These are phyloP conservation scores for Odonthalia washingtoniensis DNA, from an alignment of 31 red algal species.

Conservation along the genomic window DNA sequence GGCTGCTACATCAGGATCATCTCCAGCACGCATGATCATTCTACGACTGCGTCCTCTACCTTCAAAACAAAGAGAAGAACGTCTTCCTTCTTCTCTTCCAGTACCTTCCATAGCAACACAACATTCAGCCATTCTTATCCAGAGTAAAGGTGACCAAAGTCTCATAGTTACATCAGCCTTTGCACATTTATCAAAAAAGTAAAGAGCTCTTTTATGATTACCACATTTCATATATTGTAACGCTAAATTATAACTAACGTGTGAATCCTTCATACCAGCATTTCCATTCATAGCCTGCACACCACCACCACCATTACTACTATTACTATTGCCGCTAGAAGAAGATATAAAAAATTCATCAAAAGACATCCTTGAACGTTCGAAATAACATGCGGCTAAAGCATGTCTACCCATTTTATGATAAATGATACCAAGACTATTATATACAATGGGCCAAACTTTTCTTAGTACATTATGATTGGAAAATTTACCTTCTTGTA, in stretches of 20 bases:
- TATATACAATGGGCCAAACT: slow-evolving; percentile 57
- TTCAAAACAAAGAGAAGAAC: slow-evolving; percentile 45
- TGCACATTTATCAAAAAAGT: slow-evolving; percentile 50
- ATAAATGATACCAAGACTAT: slow-evolving; percentile 72
- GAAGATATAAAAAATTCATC: slow-evolving; percentile 42
- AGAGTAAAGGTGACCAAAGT: slow-evolving; percentile 36
- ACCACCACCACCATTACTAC: background rate
- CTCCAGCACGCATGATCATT: slow-evolving; percentile 53
- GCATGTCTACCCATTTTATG: slow-evolving; percentile 69
- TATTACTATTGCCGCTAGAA: background rate
- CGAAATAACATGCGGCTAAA: slow-evolving; percentile 72
- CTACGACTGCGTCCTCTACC: slow-evolving; percentile 61
- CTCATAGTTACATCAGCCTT: slow-evolving; percentile 46
- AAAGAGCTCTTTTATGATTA: slow-evolving; percentile 54
- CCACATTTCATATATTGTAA: slow-evolving; percentile 71
- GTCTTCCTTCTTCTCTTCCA: slow-evolving; percentile 3
- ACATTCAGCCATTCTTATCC: slow-evolving; percentile 85
- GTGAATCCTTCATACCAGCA: slow-evolving; percentile 36
- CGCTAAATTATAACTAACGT: slow-evolving; percentile 73
- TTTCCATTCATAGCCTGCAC: background rate
- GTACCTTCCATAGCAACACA: slow-evolving; percentile 61
- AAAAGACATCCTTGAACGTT: slow-evolving; percentile 61
- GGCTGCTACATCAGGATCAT: slow-evolving; percentile 38
- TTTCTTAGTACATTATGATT: slow-evolving; percentile 49
- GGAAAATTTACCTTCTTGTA: slow-evolving; percentile 61